A percentile compares a stretch with the other conserved stretches of the same genome.
These are phyloP conservation scores for Acacia concinna DNA, from an alignment of 331 rosid genomes.

Conservation along the genomic window DNA sequence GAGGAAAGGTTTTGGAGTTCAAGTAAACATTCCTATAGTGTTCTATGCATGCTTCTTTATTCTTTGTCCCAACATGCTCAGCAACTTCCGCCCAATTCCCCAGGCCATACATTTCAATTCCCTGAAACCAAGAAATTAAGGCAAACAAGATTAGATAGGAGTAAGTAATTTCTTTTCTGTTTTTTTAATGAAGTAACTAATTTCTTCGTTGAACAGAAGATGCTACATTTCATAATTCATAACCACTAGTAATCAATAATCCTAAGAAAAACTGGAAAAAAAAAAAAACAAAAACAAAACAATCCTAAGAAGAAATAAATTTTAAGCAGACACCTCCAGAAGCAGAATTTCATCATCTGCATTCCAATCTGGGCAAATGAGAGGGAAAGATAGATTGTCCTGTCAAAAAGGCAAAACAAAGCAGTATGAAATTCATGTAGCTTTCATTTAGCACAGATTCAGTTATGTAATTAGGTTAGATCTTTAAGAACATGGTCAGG, in stretches of 20 bases:
- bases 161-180: background rate
- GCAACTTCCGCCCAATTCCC: conserved; percentile 99
- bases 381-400: conserved; percentile 94
- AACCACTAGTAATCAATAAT: conserved; percentile 23
- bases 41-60: conserved; percentile 86
- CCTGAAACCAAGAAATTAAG: conserved; percentile 49
- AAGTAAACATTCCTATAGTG: conserved; percentile 77
- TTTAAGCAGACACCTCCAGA: conserved; percentile 65
- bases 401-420: conserved; percentile 41
- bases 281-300: no score
- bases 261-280: conserved; percentile 14
- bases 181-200: background rate
- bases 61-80: conserved; percentile 98
- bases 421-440: conserved; percentile 8
- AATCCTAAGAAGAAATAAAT: conserved; percentile 19
- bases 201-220: conserved; percentile 15
- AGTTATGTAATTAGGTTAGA: background rate
- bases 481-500: conserved; percentile 8
- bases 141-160: conserved; percentile 15
- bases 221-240: background rate
- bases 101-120: conserved; percentile 96
- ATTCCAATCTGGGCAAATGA: conserved; percentile 94
- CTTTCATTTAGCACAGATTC: conserved; percentile 6
- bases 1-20: conserved; percentile 83
- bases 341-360: conserved; percentile 98